Conservation (phyloP, 1,139 yeast species). For the Sugiyamaella neomexicana region DNA sequence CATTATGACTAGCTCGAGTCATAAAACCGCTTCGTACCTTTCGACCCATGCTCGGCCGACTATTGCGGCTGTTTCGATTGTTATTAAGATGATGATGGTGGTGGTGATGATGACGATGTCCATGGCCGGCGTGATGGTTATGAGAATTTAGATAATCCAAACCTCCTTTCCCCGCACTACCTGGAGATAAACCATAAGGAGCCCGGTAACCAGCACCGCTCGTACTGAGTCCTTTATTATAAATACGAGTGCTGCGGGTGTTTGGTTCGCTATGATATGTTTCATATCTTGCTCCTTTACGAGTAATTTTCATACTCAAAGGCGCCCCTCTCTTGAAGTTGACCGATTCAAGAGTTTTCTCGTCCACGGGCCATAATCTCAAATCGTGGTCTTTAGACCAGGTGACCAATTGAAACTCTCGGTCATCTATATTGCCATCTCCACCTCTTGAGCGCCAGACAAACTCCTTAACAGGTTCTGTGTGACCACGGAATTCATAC, state of each 20-base stretch:
- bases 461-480: conserved; percentile 81
- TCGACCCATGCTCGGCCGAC: background rate
- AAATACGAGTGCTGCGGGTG: background rate
- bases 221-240: conserved; percentile 9
- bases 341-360: conserved; percentile 58
- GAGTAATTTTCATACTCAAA: conserved; percentile 42
- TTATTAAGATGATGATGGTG: background rate
- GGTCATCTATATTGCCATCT: conserved; percentile 49
- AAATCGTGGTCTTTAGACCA: conserved; percentile 92
- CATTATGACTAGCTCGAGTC: conserved; percentile 12
- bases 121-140: background rate
- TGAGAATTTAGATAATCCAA: background rate
- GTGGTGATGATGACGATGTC: conserved; percentile 7
- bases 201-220: conserved; percentile 2
- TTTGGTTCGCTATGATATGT: conserved; percentile 56
- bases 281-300: conserved; percentile 47
- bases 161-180: conserved; percentile 14
- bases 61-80: conserved; percentile 14
- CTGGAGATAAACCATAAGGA: conserved; percentile 11
- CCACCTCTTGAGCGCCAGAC: conserved; percentile 73
- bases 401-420: conserved; percentile 85
- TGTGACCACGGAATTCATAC: conserved; percentile 73
- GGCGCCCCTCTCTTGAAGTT: conserved; percentile 51
- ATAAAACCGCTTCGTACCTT: conserved; percentile 1
- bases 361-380: conserved; percentile 75